Conservation (phyloP, 2,329 filamentous ascomycete genomes). For the Trichoderma arundinaceum region DNA sequence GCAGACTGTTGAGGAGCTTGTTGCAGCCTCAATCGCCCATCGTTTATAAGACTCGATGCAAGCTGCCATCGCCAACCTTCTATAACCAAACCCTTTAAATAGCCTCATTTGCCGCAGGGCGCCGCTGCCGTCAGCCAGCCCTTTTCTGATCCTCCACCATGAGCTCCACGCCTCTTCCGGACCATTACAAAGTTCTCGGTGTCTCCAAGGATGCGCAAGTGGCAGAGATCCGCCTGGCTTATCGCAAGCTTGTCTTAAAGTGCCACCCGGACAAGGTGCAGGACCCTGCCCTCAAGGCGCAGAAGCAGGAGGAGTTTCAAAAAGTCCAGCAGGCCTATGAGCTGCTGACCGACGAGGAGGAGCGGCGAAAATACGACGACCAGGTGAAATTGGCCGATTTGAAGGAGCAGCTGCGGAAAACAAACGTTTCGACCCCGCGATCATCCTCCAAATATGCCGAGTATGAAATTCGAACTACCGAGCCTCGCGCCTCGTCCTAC, state of each 20-base stretch:
- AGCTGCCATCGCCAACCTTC: conserved; percentile 7
- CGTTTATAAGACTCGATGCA: conserved; percentile 30
- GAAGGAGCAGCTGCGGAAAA: conserved; percentile 58
- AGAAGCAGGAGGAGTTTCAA: conserved; percentile 88
- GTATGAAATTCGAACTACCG: conserved; percentile 58
- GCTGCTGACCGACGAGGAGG: conserved; percentile 77
- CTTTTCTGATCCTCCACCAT: conserved; percentile 43
- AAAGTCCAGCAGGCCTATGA: conserved; percentile 93
- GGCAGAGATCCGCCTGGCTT: conserved; percentile 74
- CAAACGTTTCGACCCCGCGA: conserved; percentile 50
- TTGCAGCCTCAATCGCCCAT: conserved; percentile 13
- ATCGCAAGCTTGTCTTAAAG: conserved; percentile 85
- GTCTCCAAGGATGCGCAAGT: conserved; percentile 73
- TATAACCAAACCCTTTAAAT: conserved; percentile 22
- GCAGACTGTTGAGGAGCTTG: background rate
- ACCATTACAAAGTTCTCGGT: conserved; percentile 81
- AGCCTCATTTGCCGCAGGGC: conserved; percentile 22
- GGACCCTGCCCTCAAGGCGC: conserved; percentile 73
- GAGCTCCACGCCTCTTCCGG: conserved; percentile 59
- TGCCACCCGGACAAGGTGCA: conserved; percentile 93
- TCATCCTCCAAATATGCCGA: conserved; percentile 46
- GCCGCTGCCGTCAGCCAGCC: background rate
- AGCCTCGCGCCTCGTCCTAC: conserved; percentile 53
- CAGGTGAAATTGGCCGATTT: conserved; percentile 70
- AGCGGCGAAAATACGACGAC: conserved; percentile 78